Base-by-base conservation (phyloP, 768 basidiomycete species). In the Tephrocybe sp. region DNA sequence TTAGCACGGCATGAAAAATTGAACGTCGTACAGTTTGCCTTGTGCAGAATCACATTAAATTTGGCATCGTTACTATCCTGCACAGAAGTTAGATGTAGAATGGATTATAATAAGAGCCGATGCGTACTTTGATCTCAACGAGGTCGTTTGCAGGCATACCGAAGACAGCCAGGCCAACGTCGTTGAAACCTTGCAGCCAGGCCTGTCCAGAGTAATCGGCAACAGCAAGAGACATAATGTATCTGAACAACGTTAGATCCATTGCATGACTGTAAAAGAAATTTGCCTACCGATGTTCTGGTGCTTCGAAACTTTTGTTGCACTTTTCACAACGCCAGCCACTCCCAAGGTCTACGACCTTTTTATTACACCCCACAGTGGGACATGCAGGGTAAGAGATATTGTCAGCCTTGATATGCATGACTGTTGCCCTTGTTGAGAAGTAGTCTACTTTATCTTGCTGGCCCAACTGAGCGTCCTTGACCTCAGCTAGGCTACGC, bases 291-390 rank as follows among this genome's bases (percentile, higher is more conserved):
- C 95, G 79, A 64, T 93, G 79, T 57, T 90, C 83, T 3, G 96
- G 94, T 26, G 77, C 73, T 1, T 78, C 74, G 61, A 80, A 88
- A 21, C 68, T 79, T 65, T 78, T 81, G 45, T 89, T 82, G 65
- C 96, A 98, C 68, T 94, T 98, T 65, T 98, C 97, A 66, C 97
- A 98, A 39, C 81, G 73, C 93, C 93, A 98, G n/a, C 74, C 77
- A 37, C 74, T 77, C n/a, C 75, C 77, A 17, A 75, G 68, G 49
- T 90, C 79, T 1, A 80, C 68, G 4, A 98, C 89, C 69, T 98
- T 99, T 75, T 98, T 98, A 70, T 79, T 90, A 68, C 96, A 98
- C 8, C 75, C 78, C 33, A 81, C 74, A 17, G 78, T 81, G 25
- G 84, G 86, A 65, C 97, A 99, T 15, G 91, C 95, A 20, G 95